Base-by-base conservation (phyloP, 2,329 filamentous ascomycete genomes). In the Xylaria sp. region DNA sequence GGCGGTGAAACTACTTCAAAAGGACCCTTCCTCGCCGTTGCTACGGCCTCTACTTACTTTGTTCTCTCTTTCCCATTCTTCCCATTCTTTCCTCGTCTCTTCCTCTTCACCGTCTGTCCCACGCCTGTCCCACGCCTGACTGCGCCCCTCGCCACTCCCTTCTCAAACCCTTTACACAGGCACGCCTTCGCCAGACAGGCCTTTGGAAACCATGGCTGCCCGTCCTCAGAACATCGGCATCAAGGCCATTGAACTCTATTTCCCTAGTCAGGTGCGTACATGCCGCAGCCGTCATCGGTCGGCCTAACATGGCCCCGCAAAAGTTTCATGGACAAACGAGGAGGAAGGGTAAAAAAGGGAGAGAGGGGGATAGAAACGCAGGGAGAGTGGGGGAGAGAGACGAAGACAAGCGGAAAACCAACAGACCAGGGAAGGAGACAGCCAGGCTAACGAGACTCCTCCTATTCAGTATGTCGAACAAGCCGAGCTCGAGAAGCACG, bases 191-290 rank as follows among this genome's bases (percentile, higher is more conserved):
- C 57, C 57, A 64, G 28, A 64, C 23, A 66, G 60, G 41, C 66
- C 63, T 59, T 69, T 70, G 58, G 62, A 72, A 63, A 75, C 48
- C 68, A 94, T 94, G 92, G 88, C 91, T 79, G 81, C 90, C 76
- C 91, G 92, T 83, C 92, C 93, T 74, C 90, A 94, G 83, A 95
- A 95, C 84, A 91, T 96, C 82, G 93, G 93, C 88, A 94, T 96
- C 81, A 95, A 96, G 86, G 93, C 92, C 91, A 93, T 96, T 82
- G 93, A 96, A 82, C 89, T 96, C 80, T 96, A 96, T 83, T 93
- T 94, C 80, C 93, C 93, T 74, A 92, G 87, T 82, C 93, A 95
- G 90, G 93, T 95, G 83, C 73, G 90, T 83, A 46, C 20, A 39
- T 69, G 10, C 60, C 60, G 61, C 64, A 66, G 61, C 65, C 55